Evolutionary conservation across 2,329 filamentous ascomycete species (phyloP).

Genomic region (Pseudogymnoascus sp.): DNA sequence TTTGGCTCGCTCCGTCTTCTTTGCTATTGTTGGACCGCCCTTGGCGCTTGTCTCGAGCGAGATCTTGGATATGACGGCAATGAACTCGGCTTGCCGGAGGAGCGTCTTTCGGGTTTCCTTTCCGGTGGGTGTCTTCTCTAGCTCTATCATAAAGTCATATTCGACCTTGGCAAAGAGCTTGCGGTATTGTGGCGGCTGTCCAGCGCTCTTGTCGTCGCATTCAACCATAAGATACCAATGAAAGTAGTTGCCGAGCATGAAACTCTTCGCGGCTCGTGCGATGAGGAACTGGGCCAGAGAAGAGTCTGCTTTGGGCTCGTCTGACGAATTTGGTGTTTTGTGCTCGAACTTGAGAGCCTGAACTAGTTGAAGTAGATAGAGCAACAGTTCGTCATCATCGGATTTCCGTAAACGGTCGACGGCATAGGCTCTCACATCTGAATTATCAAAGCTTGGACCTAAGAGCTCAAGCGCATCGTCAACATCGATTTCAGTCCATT

Average conservation of each 20-base stretch:
- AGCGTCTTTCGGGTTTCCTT: conserved; percentile 66
- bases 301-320: conserved; percentile 61
- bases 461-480: conserved; percentile 93
- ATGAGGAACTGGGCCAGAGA: conserved; percentile 87
- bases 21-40: conserved; percentile 48
- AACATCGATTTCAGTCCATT: conserved; percentile 95
- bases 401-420: conserved; percentile 87
- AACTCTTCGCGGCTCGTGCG: conserved; percentile 75
- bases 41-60: conserved; percentile 76
- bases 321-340: conserved; percentile 53
- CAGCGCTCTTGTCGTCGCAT: conserved; percentile 65
- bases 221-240: conserved; percentile 99
- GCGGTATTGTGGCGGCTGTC: conserved; percentile 65
- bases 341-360: conserved; percentile 93
- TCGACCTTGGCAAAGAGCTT: conserved; percentile 88
- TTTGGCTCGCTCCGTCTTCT: conserved; percentile 79
- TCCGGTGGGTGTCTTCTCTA: conserved; percentile 64
- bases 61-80: conserved; percentile 79
- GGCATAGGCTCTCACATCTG: conserved; percentile 81
- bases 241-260: conserved; percentile 87
- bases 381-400: conserved; percentile 80
- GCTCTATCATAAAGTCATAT: conserved; percentile 89
- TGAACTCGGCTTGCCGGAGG: conserved; percentile 78
- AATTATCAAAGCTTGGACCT: conserved; percentile 84
- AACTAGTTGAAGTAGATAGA: conserved; percentile 89